Evolutionary conservation across 352 stramenopile species (phyloP).

Genomic region (Phytopythium montanum): DNA sequence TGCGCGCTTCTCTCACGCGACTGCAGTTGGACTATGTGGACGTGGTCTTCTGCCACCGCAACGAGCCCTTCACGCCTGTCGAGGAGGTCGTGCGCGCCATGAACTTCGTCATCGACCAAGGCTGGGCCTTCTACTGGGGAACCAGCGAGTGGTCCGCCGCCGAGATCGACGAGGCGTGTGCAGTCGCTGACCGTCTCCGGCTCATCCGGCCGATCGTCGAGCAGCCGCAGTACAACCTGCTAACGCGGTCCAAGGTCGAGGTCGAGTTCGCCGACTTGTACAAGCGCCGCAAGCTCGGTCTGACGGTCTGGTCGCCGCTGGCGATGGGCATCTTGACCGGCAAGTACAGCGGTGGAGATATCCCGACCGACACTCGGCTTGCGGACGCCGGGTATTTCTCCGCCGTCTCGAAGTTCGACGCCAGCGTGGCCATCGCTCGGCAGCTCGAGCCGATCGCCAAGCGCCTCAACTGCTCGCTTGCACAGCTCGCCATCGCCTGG

Average conservation of each 20-base stretch:
- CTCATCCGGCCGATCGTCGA: constrained; percentile 28
- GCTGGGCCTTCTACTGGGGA: constrained; percentile 20
- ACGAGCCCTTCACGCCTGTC: constrained; percentile 23
- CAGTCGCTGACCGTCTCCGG: constrained; percentile 15
- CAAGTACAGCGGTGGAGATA: constrained; percentile 41
- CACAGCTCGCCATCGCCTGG: constrained; percentile 59
- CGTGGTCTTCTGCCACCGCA: constrained; percentile 28
- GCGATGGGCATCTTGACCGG: constrained; percentile 42
- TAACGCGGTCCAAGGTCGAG: constrained; percentile 41
- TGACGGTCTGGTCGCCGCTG: constrained; percentile 43
- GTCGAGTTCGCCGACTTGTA: constrained; percentile 42
- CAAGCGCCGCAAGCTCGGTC: constrained; percentile 19
- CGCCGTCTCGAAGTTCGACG: constrained; percentile 19
- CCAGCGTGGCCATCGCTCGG: constrained; percentile 16
- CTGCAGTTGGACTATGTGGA: constrained; percentile 28
- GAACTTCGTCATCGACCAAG: constrained; percentile 26
- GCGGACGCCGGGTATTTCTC: constrained; percentile 25
- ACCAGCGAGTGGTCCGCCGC: constrained; percentile 47
- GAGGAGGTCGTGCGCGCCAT: constrained; percentile 17
- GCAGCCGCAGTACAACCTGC: constrained; percentile 55
- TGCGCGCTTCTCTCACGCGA: constrained; percentile 11
- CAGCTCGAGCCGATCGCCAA: constrained; percentile 31
- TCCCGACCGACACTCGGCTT: constrained; percentile 23
- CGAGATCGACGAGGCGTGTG: constrained; percentile 48
- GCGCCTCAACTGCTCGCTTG: constrained; percentile 33